Conservation (phyloP, 805 yeast genomes). For the Myxozyma geophila region DNA sequence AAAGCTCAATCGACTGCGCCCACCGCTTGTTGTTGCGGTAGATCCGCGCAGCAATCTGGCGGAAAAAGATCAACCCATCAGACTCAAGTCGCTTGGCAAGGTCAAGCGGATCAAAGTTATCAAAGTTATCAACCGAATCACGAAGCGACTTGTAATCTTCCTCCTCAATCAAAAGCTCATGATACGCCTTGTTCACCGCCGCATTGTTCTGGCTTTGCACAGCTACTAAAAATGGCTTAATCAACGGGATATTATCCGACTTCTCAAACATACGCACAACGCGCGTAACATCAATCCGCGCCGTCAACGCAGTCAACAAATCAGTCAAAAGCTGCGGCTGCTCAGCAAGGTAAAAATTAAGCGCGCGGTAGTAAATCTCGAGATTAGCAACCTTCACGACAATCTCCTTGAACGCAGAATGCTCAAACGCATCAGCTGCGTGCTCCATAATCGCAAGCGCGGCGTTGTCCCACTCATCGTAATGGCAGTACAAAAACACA, state of each 20-base stretch:
- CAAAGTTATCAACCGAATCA: conserved; percentile 84
- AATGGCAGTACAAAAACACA: conserved; percentile 94
- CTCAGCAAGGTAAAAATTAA: conserved; percentile 88
- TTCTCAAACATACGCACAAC: conserved; percentile 93
- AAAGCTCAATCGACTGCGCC: conserved; percentile 82
- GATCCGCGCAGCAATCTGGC: conserved; percentile 93
- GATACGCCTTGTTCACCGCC: conserved; percentile 92
- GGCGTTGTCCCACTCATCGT: conserved; percentile 99
- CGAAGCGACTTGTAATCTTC: conserved; percentile 91
- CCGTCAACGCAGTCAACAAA: conserved; percentile 77
- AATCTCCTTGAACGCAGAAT: conserved; percentile 89
- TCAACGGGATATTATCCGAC: conserved; percentile 93
- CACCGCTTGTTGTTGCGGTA: conserved; percentile 95
- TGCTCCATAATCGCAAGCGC: conserved; percentile 95
- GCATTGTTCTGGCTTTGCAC: conserved; percentile 89
- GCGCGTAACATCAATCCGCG: conserved; percentile 86
- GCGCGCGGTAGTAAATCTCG: conserved; percentile 96
- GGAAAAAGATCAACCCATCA: conserved; percentile 87
- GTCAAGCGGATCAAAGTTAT: conserved; percentile 89
- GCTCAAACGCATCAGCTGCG: conserved; percentile 91
- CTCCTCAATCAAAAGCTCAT: conserved; percentile 92
- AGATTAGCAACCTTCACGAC: conserved; percentile 92
- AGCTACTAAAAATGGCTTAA: conserved; percentile 91
- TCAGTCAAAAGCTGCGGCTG: conserved; percentile 91
- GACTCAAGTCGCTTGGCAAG: conserved; percentile 91